A percentile compares a stretch with the other conserved stretches of the same genome.
phyloP scores from a whole-genome alignment of 202 grass and related monocot genomes.

The Thinopyrum obtusiflorum region DNA sequence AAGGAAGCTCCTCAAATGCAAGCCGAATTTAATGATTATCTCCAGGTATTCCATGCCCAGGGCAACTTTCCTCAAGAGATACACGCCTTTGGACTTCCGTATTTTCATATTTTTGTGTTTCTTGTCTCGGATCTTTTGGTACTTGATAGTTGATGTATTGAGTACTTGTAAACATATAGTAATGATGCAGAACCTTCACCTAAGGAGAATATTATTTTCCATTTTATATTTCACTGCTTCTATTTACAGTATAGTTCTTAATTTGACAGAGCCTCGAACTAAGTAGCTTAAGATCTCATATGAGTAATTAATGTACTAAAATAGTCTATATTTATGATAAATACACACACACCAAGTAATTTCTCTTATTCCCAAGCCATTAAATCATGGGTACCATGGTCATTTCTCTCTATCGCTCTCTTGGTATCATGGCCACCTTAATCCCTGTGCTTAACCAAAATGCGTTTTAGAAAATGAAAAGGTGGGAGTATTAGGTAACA shows the following conservation, averaged over 20 bases:
- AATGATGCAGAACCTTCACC: background rate
- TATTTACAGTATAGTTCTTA: background rate
- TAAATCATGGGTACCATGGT: background rate
- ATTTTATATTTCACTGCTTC: background rate
- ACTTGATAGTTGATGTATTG: background rate
- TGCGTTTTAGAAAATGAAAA: background rate
- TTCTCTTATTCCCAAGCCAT: background rate
- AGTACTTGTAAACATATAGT: background rate
- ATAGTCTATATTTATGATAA: background rate
- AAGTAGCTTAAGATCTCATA: background rate
- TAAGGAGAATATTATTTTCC: background rate
- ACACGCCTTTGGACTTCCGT: background rate
- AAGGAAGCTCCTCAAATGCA: constrained; percentile 78
- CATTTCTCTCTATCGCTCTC: background rate
- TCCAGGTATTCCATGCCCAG: constrained; percentile 53
- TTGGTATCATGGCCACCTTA: background rate
- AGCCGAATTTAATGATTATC: constrained; percentile 79
- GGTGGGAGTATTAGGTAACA: background rate
- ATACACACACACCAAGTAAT: background rate
- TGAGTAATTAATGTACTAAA: background rate
- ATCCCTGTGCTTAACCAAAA: background rate
- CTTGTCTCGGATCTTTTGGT: background rate
- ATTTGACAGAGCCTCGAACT: background rate
- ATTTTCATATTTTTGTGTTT: constrained; percentile 6
- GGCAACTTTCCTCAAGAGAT: background rate